Evolutionary conservation across 805 yeast genomes (phyloP).

Genomic region (Monosporozyma unispora): DNA sequence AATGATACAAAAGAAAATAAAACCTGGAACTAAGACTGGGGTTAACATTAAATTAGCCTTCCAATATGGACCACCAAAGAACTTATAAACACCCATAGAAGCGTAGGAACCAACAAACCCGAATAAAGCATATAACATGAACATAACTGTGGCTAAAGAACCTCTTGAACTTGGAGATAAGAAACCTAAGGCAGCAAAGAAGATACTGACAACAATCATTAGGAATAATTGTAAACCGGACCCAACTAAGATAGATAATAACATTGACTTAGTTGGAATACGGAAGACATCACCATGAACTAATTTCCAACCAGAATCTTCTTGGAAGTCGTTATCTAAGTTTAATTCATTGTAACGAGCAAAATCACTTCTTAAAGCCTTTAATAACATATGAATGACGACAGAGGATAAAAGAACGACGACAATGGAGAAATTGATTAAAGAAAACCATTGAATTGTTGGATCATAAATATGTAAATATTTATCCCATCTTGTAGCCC

Average conservation of each 20-base stretch:
- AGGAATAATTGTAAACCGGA: constrained; percentile 77
- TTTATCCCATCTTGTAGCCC: constrained; percentile 99
- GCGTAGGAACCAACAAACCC: constrained; percentile 80
- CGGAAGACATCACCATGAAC: constrained; percentile 94
- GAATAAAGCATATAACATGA: constrained; percentile 69
- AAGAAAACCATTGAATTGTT: constrained; percentile 91
- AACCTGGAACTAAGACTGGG: constrained; percentile 80
- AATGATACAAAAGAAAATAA: constrained; percentile 52
- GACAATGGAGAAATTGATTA: constrained; percentile 75
- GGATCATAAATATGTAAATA: constrained; percentile 88
- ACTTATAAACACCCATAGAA: constrained; percentile 78
- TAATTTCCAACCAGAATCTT: constrained; percentile 95
- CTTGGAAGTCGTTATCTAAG: constrained; percentile 77
- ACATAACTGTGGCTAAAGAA: constrained; percentile 81
- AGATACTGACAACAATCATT: constrained; percentile 64
- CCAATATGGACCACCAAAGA: constrained; percentile 90
- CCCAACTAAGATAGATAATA: constrained; percentile 75
- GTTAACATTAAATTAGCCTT: constrained; percentile 74
- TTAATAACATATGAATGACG: constrained; percentile 67
- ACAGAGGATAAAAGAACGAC: constrained; percentile 69
- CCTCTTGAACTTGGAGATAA: constrained; percentile 94
- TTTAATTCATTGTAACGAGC: constrained; percentile 82
- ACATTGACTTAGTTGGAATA: constrained; percentile 60
- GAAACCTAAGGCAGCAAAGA: constrained; percentile 81
- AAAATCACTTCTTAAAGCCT: constrained; percentile 79